Evolutionary conservation across 345 rosid genomes (phyloP), one percentile per base, ranked within the genome.

Genomic region (Bruguiera parviflora): DNA sequence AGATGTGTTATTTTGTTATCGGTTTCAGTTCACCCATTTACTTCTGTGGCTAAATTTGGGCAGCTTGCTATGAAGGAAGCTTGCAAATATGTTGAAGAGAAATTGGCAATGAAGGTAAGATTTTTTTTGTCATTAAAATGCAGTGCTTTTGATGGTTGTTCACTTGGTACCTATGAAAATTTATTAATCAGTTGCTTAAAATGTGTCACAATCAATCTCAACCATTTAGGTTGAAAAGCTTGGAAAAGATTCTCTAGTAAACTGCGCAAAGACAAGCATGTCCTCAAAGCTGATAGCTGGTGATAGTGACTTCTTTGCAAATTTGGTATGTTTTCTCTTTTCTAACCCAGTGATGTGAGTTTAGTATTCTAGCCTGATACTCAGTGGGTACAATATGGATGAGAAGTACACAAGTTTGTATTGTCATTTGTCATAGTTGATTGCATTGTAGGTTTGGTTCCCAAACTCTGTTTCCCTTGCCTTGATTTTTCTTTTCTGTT

Each of bases 41-140:
- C 56, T 76, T 35, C 27, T 73, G 20, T 64, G 18, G 13, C 25
- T 67, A 65, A 29, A 22, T 28, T 35, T 65, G 59, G 31, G 52
- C 92, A 95, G 98, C 92, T 95, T 77, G 99, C 99, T 2, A 95
- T 95, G 99, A 90, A 94, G 75, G 99, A 95, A 81, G 89, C 96
- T 51, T 92, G 98, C 83, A 92, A 92, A 75, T 95, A 92, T 77
- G 83, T 87, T 27, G 98, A 92, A 18, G 98, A 95, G 74, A 95
- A 92, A 72, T 77, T 95, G 75, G 96, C 87, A 32, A 88, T 89
- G 31, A 88, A 90, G 88, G 98, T 89, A 72, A 80, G 82, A 29
- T 70, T 5, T n/a, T n/a, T 8, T 61, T 52, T 57, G 9, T 64
- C 21, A 32, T 55, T 67, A 7, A 25, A 46, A 27, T 9, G n/a